phyloP scores from a whole-genome alignment of 192 early-diverging fungal species.

The Kickxella alabastrina region DNA sequence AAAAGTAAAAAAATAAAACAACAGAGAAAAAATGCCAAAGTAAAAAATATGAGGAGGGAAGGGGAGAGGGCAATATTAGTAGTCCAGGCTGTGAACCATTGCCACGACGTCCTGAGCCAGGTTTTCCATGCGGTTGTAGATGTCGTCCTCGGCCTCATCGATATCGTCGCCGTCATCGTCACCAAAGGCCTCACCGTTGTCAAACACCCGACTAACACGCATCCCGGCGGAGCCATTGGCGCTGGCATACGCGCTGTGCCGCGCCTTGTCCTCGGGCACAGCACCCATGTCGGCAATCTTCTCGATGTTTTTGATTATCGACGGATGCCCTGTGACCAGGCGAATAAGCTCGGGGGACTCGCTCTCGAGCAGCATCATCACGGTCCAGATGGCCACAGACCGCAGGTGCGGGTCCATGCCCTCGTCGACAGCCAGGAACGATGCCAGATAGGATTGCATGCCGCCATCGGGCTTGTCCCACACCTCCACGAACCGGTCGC shows the following conservation, averaged over 20 bases:
- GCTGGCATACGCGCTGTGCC: conserved; percentile 32
- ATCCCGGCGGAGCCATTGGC: conserved; percentile 13
- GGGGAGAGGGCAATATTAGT: conserved; percentile 3
- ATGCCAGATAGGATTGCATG: conserved; percentile 64
- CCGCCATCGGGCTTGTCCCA: conserved; percentile 67
- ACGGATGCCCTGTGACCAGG: conserved; percentile 44
- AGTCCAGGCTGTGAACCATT: conserved; percentile 31
- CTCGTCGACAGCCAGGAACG: conserved; percentile 60
- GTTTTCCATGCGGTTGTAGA: conserved; percentile 42
- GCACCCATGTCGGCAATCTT: conserved; percentile 32
- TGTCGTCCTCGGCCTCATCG: conserved; percentile 37
- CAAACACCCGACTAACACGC: conserved; percentile 37
- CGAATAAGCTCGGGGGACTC: conserved; percentile 41
- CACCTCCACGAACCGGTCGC: conserved; percentile 59
- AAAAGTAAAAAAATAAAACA: too few relatives aligned
- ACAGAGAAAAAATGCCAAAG: background rate
- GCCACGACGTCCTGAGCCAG: conserved; percentile 43
- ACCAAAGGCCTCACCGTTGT: conserved; percentile 7
- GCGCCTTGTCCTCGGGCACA: conserved; percentile 13
- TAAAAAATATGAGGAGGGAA: too few relatives aligned
- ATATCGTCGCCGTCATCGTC: conserved; percentile 16
- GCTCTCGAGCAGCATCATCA: conserved; percentile 71
- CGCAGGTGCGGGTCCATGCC: conserved; percentile 66
- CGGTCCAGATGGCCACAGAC: conserved; percentile 83
- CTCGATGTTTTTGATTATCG: conserved; percentile 45